A percentile compares a stretch with the other conserved stretches of the same genome.
Evolutionary conservation across 805 yeast species (phyloP).

Genomic region (Candida palmyrensis): DNA sequence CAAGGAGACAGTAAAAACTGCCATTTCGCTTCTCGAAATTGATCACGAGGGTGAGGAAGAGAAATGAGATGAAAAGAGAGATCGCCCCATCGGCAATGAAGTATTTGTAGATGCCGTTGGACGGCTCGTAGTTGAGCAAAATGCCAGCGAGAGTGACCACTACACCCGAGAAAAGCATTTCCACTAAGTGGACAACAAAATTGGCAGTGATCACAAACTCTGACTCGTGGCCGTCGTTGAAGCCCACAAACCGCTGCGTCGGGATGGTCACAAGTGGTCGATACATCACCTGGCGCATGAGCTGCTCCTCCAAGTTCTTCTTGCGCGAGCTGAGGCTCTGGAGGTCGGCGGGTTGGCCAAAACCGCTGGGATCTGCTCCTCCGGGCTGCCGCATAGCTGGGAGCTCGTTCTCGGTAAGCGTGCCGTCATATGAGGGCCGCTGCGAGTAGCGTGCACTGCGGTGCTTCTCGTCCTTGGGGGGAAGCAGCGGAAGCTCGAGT

Average conservation of each 20-base stretch:
- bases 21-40: slow-evolving; percentile 37
- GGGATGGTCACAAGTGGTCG: slow-evolving; percentile 21
- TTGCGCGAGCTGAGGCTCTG: slow-evolving; percentile 17
- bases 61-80: slow-evolving; percentile 26
- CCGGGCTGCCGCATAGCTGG: slow-evolving; percentile 8
- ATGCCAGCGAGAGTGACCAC: slow-evolving; percentile 23
- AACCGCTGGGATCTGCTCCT: slow-evolving; percentile 7
- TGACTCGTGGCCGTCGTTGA: slow-evolving; percentile 8
- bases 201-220: slow-evolving; percentile 20
- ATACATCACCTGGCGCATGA: slow-evolving; percentile 30
- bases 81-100: slow-evolving; percentile 33
- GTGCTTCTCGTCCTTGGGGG: not conserved
- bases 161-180: slow-evolving; percentile 22
- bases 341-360: slow-evolving; percentile 7
- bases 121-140: slow-evolving; percentile 18
- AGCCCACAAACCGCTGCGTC: slow-evolving; percentile 12
- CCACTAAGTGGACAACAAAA: slow-evolving; percentile 25
- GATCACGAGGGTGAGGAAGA: slow-evolving; percentile 32
- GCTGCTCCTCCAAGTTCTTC: slow-evolving; percentile 20
- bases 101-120: slow-evolving; percentile 25
- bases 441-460: slow-evolving; percentile 1
- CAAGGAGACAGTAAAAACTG: slow-evolving; percentile 32
- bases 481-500: slow-evolving; percentile 4
- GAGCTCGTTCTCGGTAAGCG: slow-evolving; percentile 7
- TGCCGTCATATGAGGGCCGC: slow-evolving; percentile 10